Conservation (phyloP, 306 rosid species). For the Cercis canadensis region DNA sequence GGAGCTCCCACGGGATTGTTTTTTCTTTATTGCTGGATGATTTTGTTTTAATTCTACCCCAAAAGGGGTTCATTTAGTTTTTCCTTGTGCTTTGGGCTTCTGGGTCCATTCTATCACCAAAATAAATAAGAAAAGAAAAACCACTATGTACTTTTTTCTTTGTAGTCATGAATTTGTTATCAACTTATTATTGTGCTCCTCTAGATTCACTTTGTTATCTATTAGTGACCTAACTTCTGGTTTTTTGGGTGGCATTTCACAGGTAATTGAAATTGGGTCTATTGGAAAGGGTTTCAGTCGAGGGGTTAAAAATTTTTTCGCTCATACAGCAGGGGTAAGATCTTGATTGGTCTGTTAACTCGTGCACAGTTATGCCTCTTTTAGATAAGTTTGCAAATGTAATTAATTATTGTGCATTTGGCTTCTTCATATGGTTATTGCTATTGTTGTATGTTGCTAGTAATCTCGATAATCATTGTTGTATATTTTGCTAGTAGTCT, state of each 20-base stretch:
- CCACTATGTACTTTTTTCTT: neutral
- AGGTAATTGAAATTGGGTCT: conserved; percentile 89
- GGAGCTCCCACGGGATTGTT: no score
- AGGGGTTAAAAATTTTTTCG: conserved; percentile 61
- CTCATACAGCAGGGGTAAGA: conserved; percentile 83
- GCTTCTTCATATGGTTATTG: neutral
- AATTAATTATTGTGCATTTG: conserved; percentile 21
- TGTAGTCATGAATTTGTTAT: neutral
- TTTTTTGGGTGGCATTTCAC: conserved; percentile 34
- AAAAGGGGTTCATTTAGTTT: neutral
- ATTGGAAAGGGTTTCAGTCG: conserved; percentile 76
- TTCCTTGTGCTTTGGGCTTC: neutral
- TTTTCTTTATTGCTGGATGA: neutral
- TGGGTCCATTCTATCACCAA: neutral
- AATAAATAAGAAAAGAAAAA: neutral
- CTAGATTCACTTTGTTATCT: conserved; percentile 18
- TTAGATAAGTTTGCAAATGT: conserved; percentile 18
- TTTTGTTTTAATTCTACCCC: neutral
- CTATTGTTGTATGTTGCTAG: neutral
- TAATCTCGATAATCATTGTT: neutral
- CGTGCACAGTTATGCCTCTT: conserved; percentile 5
- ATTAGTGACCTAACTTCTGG: conserved; percentile 22
- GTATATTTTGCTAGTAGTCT: neutral
- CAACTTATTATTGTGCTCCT: neutral
- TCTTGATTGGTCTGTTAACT: conserved; percentile 30